Evolutionary conservation across 345 rosid genomes (phyloP).

Genomic region (Aquilaria malaccensis): DNA sequence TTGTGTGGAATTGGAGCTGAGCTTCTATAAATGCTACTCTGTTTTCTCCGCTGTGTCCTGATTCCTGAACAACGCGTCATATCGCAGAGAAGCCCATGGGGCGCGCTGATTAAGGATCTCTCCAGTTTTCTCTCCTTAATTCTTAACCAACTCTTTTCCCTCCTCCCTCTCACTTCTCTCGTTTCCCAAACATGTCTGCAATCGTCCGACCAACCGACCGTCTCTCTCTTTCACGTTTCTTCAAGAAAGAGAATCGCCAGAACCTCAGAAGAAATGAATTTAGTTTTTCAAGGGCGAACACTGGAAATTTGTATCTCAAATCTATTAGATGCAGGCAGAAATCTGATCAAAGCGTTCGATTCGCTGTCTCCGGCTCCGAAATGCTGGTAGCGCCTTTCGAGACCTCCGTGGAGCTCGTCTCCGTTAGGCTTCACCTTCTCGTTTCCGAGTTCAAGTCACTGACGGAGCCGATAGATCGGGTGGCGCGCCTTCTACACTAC

Average conservation of each 20-base stretch:
- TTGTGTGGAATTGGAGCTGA: no score
- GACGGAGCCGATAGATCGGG: conserved; percentile 70
- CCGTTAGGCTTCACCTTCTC: conserved; percentile 38
- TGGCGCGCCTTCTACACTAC: conserved; percentile 67
- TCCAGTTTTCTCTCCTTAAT: conserved; percentile 3
- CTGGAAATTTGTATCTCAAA: not conserved
- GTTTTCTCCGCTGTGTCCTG: no score
- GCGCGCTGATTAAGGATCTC: conserved; percentile 16
- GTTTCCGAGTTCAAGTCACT: conserved; percentile 53
- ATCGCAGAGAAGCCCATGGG: not conserved
- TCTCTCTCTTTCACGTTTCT: not conserved
- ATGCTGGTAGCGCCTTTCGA: conserved; percentile 13
- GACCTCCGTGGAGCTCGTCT: conserved; percentile 8
- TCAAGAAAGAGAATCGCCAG: not conserved
- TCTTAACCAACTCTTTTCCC: not conserved
- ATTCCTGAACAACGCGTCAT: not conserved
- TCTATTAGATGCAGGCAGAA: not conserved
- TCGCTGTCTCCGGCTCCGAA: conserved; percentile 14
- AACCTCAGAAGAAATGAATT: not conserved
- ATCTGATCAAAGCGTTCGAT: conserved; percentile 1
- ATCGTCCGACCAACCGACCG: conserved; percentile 2
- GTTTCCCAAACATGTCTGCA: conserved; percentile 25
- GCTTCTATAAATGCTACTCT: no score
- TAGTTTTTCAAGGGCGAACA: not conserved
- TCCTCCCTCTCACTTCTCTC: not conserved